Percentiles rank a stretch among this genome's conserved stretches.
These are phyloP conservation scores for Sordaria brevicollis DNA, from an alignment of 495 filamentous ascomycete genomes.

Conservation along the genomic window DNA sequence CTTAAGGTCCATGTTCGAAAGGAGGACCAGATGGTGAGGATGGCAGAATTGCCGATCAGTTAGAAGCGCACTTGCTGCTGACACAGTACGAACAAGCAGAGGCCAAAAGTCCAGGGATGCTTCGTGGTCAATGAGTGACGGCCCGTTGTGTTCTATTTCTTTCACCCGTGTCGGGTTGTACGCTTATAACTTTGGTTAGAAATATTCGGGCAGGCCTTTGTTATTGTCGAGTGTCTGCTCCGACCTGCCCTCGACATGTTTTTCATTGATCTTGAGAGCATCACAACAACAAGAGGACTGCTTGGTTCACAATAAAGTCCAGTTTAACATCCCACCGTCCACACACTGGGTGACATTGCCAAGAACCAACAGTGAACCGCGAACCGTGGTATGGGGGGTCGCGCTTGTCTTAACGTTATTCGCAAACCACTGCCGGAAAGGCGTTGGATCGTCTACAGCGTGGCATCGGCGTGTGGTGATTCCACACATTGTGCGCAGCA, in stretches of 20 bases:
- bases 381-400: not conserved
- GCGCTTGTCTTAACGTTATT: not conserved
- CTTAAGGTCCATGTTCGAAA: not conserved
- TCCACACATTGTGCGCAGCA: not conserved
- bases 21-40: not conserved
- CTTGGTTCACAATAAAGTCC: not conserved
- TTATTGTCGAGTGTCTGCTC: not conserved
- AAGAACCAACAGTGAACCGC: not conserved
- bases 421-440: not conserved
- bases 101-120: not conserved
- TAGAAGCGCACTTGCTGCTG: not conserved
- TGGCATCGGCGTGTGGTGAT: not conserved
- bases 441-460: not conserved
- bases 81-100: not conserved
- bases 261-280: not conserved
- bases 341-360: not conserved
- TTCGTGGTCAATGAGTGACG: not conserved
- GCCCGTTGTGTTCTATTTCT: not conserved
- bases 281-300: not conserved
- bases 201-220: not conserved
- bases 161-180: not conserved
- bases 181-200: not conserved
- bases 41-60: not conserved
- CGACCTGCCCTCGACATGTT: not conserved
- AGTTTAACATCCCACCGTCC: not conserved